Evolutionary conservation across 2,329 filamentous ascomycete species (phyloP), one percentile per base, ranked within the genome.

Genomic region (Colletotrichum kahawae): DNA sequence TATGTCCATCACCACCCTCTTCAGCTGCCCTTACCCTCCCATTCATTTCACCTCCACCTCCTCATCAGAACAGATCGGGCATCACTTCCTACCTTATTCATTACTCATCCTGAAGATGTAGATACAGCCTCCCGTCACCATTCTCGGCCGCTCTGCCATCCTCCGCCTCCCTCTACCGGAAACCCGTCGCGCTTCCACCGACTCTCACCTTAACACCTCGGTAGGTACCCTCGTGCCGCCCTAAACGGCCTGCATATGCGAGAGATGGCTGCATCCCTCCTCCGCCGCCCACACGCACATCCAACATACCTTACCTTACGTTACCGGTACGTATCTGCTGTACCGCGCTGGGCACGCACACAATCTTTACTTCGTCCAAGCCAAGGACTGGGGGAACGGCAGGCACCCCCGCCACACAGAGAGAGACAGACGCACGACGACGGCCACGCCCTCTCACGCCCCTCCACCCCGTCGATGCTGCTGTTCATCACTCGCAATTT

Each of bases 181-280:
- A 66, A 66, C 34, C 70, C 65, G 31, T n/a, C 59, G 31, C 34
- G 16, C 33, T 14, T 36, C 24, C 56, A 60, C 57, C 57, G 57
- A 31, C 60, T 56, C 29, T 34, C 43, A 34, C 64, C 48, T 67
- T 54, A n/a, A 67, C 63, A 43, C 68, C 56, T 67, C 63, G 68
- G 72, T 75, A 63, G 68, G 72, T 75, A 63, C 57, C 64, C 59
- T 75, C 48, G 73, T 68, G 65, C 57, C 70, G 33, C 70, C 51
- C 70, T 70, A 70, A 76, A 76, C 70, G 48, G 74, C 74, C 64
- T 76, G 74, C 74, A 74, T 76, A 76, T 76, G 74, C 74, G 70
- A 65, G 74, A 76, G 74, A 76, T 76, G 74, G 74, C 70, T 74
- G 59, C 74, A 70, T 70, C 64, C 71, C 38, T 64, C 51, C 64